Evolutionary conservation across 306 rosid genomes (phyloP).

Genomic region (Cotoneaster glaucophyllus): DNA sequence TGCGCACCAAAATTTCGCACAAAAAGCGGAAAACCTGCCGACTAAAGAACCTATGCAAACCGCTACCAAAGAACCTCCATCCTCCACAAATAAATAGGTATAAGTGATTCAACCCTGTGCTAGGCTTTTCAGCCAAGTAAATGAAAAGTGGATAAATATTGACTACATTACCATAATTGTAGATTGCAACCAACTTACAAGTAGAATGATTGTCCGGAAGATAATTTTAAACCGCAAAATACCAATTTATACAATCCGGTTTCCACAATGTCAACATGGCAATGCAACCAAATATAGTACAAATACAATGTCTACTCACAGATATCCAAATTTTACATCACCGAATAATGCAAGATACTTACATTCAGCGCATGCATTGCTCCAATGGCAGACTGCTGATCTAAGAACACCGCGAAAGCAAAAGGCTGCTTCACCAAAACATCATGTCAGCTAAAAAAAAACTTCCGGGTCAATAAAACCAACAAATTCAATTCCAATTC

Average conservation of each 20-base stretch:
- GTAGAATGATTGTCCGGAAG: not conserved
- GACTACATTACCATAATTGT: not conserved
- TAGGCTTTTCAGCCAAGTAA: not conserved
- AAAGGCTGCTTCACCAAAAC: slow-evolving; percentile 53
- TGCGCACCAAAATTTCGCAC: not conserved
- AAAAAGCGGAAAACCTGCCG: not conserved
- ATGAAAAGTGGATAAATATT: not conserved
- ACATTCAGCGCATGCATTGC: slow-evolving; percentile 88
- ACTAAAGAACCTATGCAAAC: not conserved
- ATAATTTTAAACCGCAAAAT: not conserved
- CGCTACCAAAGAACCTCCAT: not conserved
- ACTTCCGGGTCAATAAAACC: not conserved
- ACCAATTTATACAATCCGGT: not conserved
- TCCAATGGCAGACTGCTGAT: slow-evolving; percentile 73
- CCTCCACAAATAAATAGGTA: not conserved
- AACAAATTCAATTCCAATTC: not conserved
- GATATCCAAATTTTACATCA: not conserved
- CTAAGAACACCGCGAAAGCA: slow-evolving; percentile 85
- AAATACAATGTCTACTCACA: not conserved
- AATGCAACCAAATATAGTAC: not conserved
- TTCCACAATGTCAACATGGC: not conserved
- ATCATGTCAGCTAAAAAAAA: not conserved
- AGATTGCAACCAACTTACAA: not conserved
- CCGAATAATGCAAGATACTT: slow-evolving; percentile 18
- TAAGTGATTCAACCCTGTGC: not conserved